These are phyloP conservation scores for Quillaja saponaria DNA, from an alignment of 306 rosid species.

Conservation along the genomic window DNA sequence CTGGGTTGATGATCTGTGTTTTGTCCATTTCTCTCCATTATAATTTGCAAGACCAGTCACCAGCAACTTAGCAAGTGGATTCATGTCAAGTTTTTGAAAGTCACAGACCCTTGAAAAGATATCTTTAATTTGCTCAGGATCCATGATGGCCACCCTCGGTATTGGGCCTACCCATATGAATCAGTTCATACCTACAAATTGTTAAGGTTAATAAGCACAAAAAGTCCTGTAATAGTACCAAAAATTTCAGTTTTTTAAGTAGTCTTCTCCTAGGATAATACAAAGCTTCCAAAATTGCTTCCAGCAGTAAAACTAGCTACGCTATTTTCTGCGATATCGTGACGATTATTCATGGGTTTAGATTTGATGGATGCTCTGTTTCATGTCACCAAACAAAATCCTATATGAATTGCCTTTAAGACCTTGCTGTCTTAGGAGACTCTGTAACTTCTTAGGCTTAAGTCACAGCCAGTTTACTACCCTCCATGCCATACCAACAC, in stretches of 20 bases:
- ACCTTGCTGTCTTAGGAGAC: constrained; percentile 25
- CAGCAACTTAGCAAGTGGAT: constrained; percentile 8
- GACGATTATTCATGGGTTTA: constrained; percentile 16
- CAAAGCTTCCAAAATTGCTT: too few relatives aligned
- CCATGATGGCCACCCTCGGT: constrained; percentile 34
- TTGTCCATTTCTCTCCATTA: constrained; percentile 49
- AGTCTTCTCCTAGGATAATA: too few relatives aligned
- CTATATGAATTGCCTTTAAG: constrained; percentile 30
- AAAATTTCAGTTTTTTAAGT: too few relatives aligned
- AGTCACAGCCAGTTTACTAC: constrained; percentile 15
- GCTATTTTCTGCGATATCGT: constrained; percentile 12
- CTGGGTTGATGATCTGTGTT: constrained; percentile 47
- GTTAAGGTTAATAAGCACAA: too few relatives aligned
- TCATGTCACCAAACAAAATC: constrained; percentile 23
- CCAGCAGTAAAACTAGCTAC: too few relatives aligned
- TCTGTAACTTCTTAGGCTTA: constrained; percentile 16
- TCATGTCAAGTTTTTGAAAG: background rate
- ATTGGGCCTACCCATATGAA: constrained; percentile 36
- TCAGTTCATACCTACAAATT: constrained; percentile 35
- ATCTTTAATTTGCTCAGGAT: constrained; percentile 35
- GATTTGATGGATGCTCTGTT: background rate
- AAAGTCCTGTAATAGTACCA: too few relatives aligned
- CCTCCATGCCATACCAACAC: constrained; percentile 10
- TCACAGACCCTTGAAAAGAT: constrained; percentile 25
- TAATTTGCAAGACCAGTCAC: background rate